A percentile compares a stretch with the other conserved stretches of the same genome.
Conservation (phyloP, 352 stramenopile species). For the Pythium aphanidermatum region DNA sequence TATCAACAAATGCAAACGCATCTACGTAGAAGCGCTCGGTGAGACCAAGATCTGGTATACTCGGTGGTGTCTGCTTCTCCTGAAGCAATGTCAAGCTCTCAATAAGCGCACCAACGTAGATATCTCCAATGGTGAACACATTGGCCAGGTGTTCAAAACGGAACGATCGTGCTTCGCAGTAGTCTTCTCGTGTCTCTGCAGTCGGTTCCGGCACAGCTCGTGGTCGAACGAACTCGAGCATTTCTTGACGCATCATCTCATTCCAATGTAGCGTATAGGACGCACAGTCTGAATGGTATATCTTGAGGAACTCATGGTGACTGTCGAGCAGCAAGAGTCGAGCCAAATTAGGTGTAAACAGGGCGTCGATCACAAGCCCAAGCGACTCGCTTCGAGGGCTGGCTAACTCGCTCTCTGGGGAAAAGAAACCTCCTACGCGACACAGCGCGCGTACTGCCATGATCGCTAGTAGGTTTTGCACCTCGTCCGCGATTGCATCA, state of each 20-base stretch:
- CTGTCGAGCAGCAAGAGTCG: conserved; percentile 50
- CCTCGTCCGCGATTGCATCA: conserved; percentile 33
- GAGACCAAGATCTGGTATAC: conserved; percentile 47
- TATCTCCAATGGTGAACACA: conserved; percentile 52
- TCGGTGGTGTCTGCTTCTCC: conserved; percentile 33
- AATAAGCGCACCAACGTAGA: conserved; percentile 78
- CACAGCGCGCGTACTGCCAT: conserved; percentile 64
- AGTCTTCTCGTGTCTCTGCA: conserved; percentile 31
- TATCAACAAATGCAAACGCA: conserved; percentile 76
- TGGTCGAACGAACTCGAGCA: conserved; percentile 44
- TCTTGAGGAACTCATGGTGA: conserved; percentile 78
- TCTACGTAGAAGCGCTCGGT: conserved; percentile 64
- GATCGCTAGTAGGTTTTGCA: conserved; percentile 69
- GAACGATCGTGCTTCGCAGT: conserved; percentile 48
- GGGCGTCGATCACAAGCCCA: conserved; percentile 35
- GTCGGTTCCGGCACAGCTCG: conserved; percentile 30
- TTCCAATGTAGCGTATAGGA: conserved; percentile 85
- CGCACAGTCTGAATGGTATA: conserved; percentile 71
- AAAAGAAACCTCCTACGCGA: conserved; percentile 59
- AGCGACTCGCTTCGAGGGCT: conserved; percentile 38
- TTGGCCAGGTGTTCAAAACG: conserved; percentile 62
- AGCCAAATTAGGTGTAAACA: conserved; percentile 76
- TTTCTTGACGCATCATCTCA: conserved; percentile 59
- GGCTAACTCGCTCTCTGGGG: conserved; percentile 37
- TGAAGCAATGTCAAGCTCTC: conserved; percentile 60